Percentiles rank a stretch among this genome's conserved stretches.
These are phyloP conservation scores for Wickerhamomyces sydowiorum DNA, from an alignment of 805 yeast genomes.

Conservation along the genomic window DNA sequence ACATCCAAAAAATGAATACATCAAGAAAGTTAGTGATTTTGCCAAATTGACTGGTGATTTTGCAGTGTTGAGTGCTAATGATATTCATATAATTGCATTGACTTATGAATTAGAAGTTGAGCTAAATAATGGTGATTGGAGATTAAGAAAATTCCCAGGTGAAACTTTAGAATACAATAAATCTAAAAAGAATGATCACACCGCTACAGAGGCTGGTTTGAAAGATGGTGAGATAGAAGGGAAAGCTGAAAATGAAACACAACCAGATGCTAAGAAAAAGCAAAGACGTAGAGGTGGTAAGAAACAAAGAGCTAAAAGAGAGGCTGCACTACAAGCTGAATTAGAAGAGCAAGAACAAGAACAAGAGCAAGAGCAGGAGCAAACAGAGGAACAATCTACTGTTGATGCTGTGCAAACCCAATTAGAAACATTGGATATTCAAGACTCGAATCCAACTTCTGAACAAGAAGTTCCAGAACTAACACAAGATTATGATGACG, in stretches of 20 bases:
- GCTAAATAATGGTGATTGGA: conserved; percentile 59
- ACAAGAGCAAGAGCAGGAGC: conserved; percentile 3
- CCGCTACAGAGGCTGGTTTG: conserved; percentile 4
- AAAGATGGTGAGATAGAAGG: conserved; percentile 6
- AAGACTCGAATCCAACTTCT: neutral
- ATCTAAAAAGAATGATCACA: conserved; percentile 11
- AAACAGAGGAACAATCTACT: conserved; percentile 21
- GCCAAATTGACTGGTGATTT: conserved; percentile 89
- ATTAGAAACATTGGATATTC: conserved; percentile 3
- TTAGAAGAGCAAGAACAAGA: conserved; percentile 11
- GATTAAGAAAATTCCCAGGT: conserved; percentile 71
- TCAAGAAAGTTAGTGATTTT: conserved; percentile 66
- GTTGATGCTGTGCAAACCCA: too few species aligned
- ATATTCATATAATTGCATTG: conserved; percentile 87
- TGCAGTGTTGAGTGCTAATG: conserved; percentile 81
- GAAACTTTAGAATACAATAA: conserved; percentile 30
- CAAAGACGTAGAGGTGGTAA: conserved; percentile 59
- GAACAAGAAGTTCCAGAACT: conserved; percentile 10
- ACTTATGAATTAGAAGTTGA: conserved; percentile 84
- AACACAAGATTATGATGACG: conserved; percentile 38
- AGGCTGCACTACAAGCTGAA: conserved; percentile 29
- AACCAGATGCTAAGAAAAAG: conserved; percentile 27
- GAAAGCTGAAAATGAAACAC: conserved; percentile 9
- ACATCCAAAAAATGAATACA: conserved; percentile 67
- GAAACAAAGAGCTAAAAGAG: conserved; percentile 56